Evolutionary conservation across 345 rosid species (phyloP), one percentile per base, ranked within the genome.

Genomic region (Carallia pectinifolia): DNA sequence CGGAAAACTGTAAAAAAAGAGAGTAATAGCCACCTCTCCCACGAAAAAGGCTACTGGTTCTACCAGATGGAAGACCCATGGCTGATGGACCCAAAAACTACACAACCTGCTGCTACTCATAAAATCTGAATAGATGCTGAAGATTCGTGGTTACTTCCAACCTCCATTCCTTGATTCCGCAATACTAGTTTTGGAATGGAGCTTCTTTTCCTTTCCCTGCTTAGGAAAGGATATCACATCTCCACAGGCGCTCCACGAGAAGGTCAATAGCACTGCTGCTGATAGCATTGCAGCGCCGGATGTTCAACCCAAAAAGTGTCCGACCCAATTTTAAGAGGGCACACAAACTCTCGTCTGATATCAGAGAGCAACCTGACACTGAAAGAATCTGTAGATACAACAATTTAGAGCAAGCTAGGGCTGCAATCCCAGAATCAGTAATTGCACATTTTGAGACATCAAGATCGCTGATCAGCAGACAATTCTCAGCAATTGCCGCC

Each of bases 81-180:
- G 85, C 79, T 65, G 75, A 85, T 82, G 90, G 85, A 81, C 85
- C 89, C 93, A 89, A 86, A 90, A 92, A 85, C 84, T 79, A 73
- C 47, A 74, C 81, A 71, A 78, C 53, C 78, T 65, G 75, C 71
- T 33, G 64, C 73, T 74, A 76, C 70, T 53, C 75, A 67, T 66
- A 72, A 73, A 68, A 23, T 65, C 77, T 65, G 67, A 71, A 71
- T 52, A 67, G 64, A 65, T 60, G 61, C 66, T 73, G 61, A 53
- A 61, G 66, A 76, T 61, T 64, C 71, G 47, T 52, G 55, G 34
- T 30, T 58, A 9, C 23, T 34, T 30, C 55, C 12, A n/a, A 67
- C 55, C 71, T 62, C 72, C 65, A 61, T 69, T 64, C 75, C 64
- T 74, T 58, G 56, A 31, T 33, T 58, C 58, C 50, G 65, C 63